Percentiles rank a stretch among this genome's conserved stretches.
Conservation (phyloP, 176 grass and related monocot species). For the Poa pratensis region DNA sequence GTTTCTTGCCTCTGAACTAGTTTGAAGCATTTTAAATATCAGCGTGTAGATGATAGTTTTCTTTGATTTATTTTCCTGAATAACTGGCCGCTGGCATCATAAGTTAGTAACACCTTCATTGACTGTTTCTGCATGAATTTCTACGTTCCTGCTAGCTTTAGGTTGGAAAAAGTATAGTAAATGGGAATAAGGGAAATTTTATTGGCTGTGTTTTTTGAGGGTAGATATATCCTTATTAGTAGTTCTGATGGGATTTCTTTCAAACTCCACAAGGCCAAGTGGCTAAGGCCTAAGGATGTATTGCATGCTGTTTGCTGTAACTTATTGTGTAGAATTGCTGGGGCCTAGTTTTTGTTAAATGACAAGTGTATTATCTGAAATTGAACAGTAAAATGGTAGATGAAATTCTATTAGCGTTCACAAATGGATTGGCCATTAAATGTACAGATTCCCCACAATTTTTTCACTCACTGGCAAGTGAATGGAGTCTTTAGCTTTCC, state of each 20-base stretch:
- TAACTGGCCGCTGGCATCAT: neutral
- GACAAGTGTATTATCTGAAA: constrained; percentile 4
- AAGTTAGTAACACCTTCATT: constrained; percentile 8
- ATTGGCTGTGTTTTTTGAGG: neutral
- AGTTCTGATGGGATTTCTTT: neutral
- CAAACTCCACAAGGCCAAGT: constrained; percentile 23
- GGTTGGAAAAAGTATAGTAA: constrained; percentile 16
- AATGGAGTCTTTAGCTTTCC: neutral
- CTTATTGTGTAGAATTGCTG: constrained; percentile 14
- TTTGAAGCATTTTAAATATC: constrained; percentile 25
- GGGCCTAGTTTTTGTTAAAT: constrained; percentile 32
- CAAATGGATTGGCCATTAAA: constrained; percentile 12
- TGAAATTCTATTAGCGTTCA: neutral
- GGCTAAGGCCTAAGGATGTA: constrained; percentile 13
- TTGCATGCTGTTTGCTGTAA: constrained; percentile 6
- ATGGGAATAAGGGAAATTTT: constrained; percentile 1
- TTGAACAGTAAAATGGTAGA: constrained; percentile 25
- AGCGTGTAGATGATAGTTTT: constrained; percentile 10
- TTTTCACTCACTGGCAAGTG: neutral
- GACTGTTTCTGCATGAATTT: constrained; percentile 15
- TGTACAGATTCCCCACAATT: constrained; percentile 10
- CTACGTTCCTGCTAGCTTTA: constrained; percentile 7
- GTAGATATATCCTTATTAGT: constrained; percentile 25
- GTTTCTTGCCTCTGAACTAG: constrained; percentile 29
- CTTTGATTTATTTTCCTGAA: neutral